These are phyloP conservation scores for Magnaporthiopsis rhizophila DNA, from an alignment of 2,329 filamentous ascomycete species.

Conservation along the genomic window DNA sequence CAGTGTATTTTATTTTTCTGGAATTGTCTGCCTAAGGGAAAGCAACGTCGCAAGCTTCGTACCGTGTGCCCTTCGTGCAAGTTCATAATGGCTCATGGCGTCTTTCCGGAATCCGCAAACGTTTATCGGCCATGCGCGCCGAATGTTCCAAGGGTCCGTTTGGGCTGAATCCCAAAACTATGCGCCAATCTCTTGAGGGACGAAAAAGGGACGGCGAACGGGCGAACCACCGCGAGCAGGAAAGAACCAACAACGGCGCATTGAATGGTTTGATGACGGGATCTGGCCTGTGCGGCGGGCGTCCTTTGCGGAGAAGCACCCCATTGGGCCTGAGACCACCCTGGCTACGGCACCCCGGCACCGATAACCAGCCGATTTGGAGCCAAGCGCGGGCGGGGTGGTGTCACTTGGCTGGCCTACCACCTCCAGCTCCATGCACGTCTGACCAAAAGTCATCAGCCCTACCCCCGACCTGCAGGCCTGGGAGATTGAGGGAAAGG, in stretches of 20 bases:
- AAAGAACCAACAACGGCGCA: background rate
- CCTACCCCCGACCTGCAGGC: conserved; percentile 3
- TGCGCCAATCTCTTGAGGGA: background rate
- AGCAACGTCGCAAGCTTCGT: background rate
- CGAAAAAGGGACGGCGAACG: background rate
- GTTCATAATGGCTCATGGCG: background rate
- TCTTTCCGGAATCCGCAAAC: too few species aligned
- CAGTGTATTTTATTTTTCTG: background rate
- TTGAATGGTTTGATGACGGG: background rate
- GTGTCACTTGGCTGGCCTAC: background rate
- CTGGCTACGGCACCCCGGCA: background rate
- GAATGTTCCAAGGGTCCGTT: background rate
- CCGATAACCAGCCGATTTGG: background rate
- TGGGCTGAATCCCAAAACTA: background rate
- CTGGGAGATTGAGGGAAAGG: background rate
- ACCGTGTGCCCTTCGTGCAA: background rate
- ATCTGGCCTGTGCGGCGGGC: background rate
- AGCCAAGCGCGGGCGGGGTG: background rate
- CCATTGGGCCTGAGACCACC: background rate
- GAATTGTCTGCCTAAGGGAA: background rate
- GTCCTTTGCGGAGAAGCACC: background rate
- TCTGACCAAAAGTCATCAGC: conserved; percentile 8
- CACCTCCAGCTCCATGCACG: background rate
- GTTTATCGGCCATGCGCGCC: too few species aligned
- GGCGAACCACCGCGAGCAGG: background rate